phyloP scores from a whole-genome alignment of 305 asterid genomes.

The Andrographis paniculata region DNA sequence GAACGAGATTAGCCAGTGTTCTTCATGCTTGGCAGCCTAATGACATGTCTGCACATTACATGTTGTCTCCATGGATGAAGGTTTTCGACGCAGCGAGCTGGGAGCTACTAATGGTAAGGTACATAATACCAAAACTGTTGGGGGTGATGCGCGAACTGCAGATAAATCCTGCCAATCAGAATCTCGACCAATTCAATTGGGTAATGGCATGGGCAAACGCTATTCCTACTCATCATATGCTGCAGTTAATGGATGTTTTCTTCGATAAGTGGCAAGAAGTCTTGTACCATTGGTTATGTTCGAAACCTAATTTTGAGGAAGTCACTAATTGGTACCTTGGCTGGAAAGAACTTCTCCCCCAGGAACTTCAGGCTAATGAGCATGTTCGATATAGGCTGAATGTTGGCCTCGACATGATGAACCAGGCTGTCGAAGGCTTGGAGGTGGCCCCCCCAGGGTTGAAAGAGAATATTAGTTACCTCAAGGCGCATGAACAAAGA shows the following conservation, averaged over 20 bases:
- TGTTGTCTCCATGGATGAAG: slow-evolving; percentile 80
- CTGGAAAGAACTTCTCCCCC: slow-evolving; percentile 44
- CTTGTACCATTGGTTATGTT: slow-evolving; percentile 40
- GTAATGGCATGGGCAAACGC: slow-evolving; percentile 43
- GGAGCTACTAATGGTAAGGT: slow-evolving; percentile 84
- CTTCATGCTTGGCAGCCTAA: slow-evolving; percentile 97
- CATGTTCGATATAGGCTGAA: slow-evolving; percentile 51
- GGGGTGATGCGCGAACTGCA: slow-evolving; percentile 73
- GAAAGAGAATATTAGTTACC: slow-evolving; percentile 67
- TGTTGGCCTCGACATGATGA: slow-evolving; percentile 76
- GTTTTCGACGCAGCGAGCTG: slow-evolving; percentile 86
- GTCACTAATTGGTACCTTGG: slow-evolving; percentile 40
- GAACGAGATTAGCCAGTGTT: slow-evolving; percentile 63
- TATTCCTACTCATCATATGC: slow-evolving; percentile 62
- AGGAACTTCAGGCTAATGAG: slow-evolving; percentile 70
- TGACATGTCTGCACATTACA: slow-evolving; percentile 72
- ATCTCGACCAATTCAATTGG: slow-evolving; percentile 66
- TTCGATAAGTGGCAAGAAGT: slow-evolving; percentile 78
- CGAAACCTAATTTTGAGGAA: slow-evolving; percentile 39
- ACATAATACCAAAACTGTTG: slow-evolving; percentile 67
- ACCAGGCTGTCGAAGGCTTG: slow-evolving; percentile 86
- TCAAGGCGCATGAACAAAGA: slow-evolving; percentile 66
- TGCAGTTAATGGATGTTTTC: slow-evolving; percentile 45
- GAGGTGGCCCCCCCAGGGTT: slow-evolving; percentile 79
- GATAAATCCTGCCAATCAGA: slow-evolving; percentile 76